phyloP scores from a whole-genome alignment of 208 protist genomes.

The Novymonas esmeraldas region DNA sequence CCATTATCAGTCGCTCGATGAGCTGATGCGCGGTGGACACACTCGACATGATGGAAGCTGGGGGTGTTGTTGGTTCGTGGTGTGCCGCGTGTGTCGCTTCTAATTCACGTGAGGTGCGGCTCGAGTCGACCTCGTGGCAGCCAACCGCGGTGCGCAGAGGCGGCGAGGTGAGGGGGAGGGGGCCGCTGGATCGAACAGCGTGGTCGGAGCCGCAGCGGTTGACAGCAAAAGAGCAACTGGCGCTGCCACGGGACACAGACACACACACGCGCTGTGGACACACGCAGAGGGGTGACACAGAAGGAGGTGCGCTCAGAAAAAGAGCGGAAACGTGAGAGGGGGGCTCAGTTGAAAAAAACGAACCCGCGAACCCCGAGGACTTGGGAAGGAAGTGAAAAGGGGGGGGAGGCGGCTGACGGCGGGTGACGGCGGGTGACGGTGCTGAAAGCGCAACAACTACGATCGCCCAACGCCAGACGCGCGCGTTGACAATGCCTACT shows the following conservation, averaged over 20 bases:
- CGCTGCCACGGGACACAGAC: background rate
- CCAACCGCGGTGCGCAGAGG: too few species aligned
- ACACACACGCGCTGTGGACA: background rate
- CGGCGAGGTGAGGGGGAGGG: too few species aligned
- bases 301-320: background rate
- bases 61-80: background rate
- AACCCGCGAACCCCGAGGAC: too few species aligned
- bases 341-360: too few species aligned
- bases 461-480: too few species aligned
- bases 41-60: background rate
- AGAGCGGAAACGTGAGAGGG: background rate
- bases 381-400: background rate
- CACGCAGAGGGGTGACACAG: background rate
- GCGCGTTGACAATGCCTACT: too few species aligned
- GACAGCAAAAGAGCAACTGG: background rate
- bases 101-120: too few species aligned
- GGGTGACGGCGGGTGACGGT: too few species aligned
- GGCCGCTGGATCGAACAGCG: background rate
- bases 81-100: too few species aligned
- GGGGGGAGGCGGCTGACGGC: background rate
- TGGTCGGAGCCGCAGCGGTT: background rate
- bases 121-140: too few species aligned
- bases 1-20: constrained; percentile 69
- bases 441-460: too few species aligned
- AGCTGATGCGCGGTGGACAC: constrained; percentile 41